Evolutionary conservation across 768 basidiomycete genomes (phyloP), one percentile per base, ranked within the genome.

Genomic region (Cantharellus anzutake): DNA sequence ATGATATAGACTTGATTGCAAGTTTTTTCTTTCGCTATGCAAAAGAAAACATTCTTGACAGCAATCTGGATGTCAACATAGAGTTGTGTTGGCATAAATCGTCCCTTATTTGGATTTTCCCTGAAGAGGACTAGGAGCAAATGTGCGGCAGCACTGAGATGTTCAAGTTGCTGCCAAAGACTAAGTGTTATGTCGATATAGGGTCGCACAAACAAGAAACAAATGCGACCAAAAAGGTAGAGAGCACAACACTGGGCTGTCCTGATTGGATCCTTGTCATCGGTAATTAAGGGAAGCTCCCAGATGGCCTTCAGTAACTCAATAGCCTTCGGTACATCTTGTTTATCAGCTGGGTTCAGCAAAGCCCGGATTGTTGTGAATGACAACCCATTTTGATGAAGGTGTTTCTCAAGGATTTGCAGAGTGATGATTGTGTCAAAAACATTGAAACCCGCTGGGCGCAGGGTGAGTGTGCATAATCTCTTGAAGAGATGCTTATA

Each of bases 1-100:
- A 71, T 71, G 2, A 74, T 41, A 57, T 61, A 73, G 59, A 75
- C 60, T 0, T 71, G 70, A 56, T 67, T 56, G 56, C 72, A 67
- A 2, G 68, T 61, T 51, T 73, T 72, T 14, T 67, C 61, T 59
- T 73, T 75, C 0, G 68, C 72, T n/a, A 74, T 66, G 63, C 55
- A 3, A 73, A 29, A 29, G 20, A 29, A 29, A 29, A 29, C 20
- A 29, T 29, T 29, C 20, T 29, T 29, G 20, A 29, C 20, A 1
- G 20, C 20, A 29, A 29, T 29, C 20, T 29, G 20, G 20, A 29
- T 29, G 20, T 29, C 20, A 29, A 29, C 20, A 29, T 29, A 29
- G 20, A 29, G 20, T 29, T 29, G 20, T 29, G 20, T 29, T 29
- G 20, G 20, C 20, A 29, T 29, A 29, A 29, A 29, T 29, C 20